Conservation (phyloP, 805 yeast genomes). For the Hanseniaspora lindneri region DNA sequence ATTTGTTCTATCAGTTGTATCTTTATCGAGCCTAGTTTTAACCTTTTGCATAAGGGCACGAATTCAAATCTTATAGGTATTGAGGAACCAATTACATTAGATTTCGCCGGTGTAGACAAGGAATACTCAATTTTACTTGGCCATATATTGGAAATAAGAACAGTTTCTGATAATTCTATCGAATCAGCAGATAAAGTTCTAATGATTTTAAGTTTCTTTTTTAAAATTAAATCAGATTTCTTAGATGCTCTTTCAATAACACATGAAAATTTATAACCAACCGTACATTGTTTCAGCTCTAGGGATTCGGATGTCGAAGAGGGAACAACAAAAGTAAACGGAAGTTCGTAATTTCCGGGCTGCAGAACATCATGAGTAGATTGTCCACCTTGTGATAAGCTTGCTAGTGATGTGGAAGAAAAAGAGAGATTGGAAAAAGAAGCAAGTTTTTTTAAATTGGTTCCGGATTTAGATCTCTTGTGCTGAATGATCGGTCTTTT, state of each 20-base stretch:
- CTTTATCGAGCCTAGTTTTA: conserved; percentile 61
- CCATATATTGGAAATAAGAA: conserved; percentile 91
- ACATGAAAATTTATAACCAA: conserved; percentile 55
- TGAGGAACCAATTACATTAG: conserved; percentile 78
- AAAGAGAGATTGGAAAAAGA: conserved; percentile 19
- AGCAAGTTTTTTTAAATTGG: conserved; percentile 28
- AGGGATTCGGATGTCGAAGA: conserved; percentile 61
- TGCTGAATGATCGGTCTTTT: conserved; percentile 18
- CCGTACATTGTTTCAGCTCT: conserved; percentile 83
- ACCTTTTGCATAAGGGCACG: conserved; percentile 72
- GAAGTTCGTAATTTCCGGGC: conserved; percentile 80
- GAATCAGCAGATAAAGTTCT: conserved; percentile 83
- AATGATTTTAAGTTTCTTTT: conserved; percentile 65
- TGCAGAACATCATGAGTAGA: conserved; percentile 33
- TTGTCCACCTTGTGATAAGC: conserved; percentile 9
- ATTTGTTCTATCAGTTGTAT: conserved; percentile 58
- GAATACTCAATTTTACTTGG: conserved; percentile 86
- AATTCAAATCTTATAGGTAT: conserved; percentile 57
- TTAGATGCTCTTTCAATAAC: conserved; percentile 73
- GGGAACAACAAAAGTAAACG: conserved; percentile 73
- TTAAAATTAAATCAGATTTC: conserved; percentile 49
- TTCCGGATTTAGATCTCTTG: conserved; percentile 28
- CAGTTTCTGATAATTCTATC: conserved; percentile 77
- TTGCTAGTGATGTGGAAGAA: conserved; percentile 19
- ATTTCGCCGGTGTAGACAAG: conserved; percentile 73